Percentiles rank a stretch among this genome's conserved stretches.
Conservation (phyloP, 257 asterid genomes). For the Linaria vulgaris region DNA sequence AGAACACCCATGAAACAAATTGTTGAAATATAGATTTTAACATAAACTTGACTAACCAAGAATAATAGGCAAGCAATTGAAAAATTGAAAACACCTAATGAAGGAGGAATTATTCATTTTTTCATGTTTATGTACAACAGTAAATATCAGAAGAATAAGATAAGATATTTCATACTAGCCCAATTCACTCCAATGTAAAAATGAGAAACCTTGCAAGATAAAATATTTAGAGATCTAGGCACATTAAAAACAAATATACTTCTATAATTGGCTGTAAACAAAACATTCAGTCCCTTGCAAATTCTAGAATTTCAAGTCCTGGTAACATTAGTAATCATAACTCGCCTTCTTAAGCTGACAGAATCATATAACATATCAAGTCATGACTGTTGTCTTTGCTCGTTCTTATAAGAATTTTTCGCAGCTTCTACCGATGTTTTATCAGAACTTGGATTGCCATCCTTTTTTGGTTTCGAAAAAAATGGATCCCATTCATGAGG, state of each 20-base stretch:
- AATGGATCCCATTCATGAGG: slow-evolving; percentile 89
- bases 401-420: slow-evolving; percentile 57
- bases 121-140: no score
- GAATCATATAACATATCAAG: not conserved
- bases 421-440: slow-evolving; percentile 54
- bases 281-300: slow-evolving; percentile 8
- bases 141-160: no score
- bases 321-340: slow-evolving; percentile 23
- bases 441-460: slow-evolving; percentile 33
- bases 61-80: not conserved
- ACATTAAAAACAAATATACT: slow-evolving; percentile 14
- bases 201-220: not conserved
- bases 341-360: not conserved
- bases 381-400: slow-evolving; percentile 43
- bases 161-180: no score
- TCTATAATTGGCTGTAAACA: slow-evolving; percentile 10
- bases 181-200: not conserved
- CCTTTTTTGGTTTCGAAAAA: slow-evolving; percentile 50
- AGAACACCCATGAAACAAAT: no score
- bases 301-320: slow-evolving; percentile 5
- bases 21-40: no score
- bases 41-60: no score
- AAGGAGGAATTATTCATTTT: not conserved
- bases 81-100: not conserved
- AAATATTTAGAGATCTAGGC: slow-evolving; percentile 3